phyloP scores from a whole-genome alignment of 306 rosid genomes.

The Vigna reflexopilosa region DNA sequence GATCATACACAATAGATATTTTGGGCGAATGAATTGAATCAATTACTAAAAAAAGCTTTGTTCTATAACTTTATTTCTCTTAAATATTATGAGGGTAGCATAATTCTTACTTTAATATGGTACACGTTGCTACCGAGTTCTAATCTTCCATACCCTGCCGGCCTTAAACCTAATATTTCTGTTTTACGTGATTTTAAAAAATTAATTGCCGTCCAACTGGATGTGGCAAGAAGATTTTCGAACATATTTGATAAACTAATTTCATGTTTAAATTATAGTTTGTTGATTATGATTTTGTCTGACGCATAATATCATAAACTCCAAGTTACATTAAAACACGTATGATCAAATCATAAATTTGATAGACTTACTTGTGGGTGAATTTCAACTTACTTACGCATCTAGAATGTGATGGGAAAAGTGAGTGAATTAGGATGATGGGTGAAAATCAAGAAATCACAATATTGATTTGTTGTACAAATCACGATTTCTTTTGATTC shows the following conservation, averaged over 20 bases:
- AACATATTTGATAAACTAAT: not conserved
- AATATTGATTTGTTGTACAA: not conserved
- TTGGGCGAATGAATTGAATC: conserved; percentile 22
- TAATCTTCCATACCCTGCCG: conserved; percentile 39
- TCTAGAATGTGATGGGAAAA: not conserved
- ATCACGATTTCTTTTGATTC: not conserved
- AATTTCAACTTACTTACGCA: not conserved
- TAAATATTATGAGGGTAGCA: not conserved
- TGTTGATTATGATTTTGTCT: not conserved
- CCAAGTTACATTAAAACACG: not conserved
- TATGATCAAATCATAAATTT: not conserved
- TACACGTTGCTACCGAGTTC: not conserved
- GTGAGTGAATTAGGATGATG: not conserved
- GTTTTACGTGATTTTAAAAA: not conserved
- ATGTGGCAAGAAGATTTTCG: conserved; percentile 33
- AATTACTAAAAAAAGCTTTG: not conserved
- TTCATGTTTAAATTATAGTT: not conserved
- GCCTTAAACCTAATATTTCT: conserved; percentile 8
- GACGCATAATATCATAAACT: not conserved
- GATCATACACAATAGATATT: not conserved
- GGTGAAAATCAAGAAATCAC: not conserved
- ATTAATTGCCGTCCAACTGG: conserved; percentile 19
- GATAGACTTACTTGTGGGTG: not conserved
- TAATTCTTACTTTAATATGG: not conserved
- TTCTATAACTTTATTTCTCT: not conserved